Evolutionary conservation across 2,329 filamentous ascomycete species (phyloP).

Genomic region (Aureobasidium zeae): DNA sequence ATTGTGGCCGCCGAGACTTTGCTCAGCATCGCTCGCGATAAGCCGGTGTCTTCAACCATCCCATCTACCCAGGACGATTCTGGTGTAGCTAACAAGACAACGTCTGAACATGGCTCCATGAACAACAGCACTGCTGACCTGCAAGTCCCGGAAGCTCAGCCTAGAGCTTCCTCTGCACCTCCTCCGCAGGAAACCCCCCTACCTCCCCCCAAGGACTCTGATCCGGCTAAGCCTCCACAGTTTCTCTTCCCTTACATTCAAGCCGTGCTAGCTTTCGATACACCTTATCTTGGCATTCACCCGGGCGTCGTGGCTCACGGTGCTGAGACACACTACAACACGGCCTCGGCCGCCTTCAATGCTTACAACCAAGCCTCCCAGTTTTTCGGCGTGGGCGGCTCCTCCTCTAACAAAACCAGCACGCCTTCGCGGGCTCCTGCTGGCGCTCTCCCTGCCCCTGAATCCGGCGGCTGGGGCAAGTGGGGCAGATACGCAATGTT

Average conservation of each 20-base stretch:
- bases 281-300: slow-evolving; percentile 75
- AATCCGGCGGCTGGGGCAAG: slow-evolving; percentile 51
- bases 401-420: neutral
- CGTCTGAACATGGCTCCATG: slow-evolving; percentile 7
- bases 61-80: slow-evolving; percentile 17
- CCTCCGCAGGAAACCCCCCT: slow-evolving; percentile 16
- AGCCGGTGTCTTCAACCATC: slow-evolving; percentile 35
- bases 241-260: slow-evolving; percentile 93
- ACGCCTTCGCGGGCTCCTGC: slow-evolving; percentile 21
- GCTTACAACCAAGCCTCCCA: slow-evolving; percentile 54
- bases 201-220: slow-evolving; percentile 23
- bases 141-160: slow-evolving; percentile 8
- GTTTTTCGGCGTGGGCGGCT: slow-evolving; percentile 42
- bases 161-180: slow-evolving; percentile 17
- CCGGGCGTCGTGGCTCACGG: slow-evolving; percentile 76
- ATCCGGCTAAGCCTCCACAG: slow-evolving; percentile 15
- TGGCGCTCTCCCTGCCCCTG: slow-evolving; percentile 25
- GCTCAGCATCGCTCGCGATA: slow-evolving; percentile 62
- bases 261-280: slow-evolving; percentile 87
- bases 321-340: slow-evolving; percentile 78
- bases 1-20: slow-evolving; percentile 89
- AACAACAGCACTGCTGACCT: slow-evolving; percentile 13
- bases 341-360: slow-evolving; percentile 59
- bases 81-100: slow-evolving; percentile 16
- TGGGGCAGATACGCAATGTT: slow-evolving; percentile 83